Evolutionary conservation across 192 early-diverging fungal species (phyloP).

Genomic region (Spinellus fusiger): DNA sequence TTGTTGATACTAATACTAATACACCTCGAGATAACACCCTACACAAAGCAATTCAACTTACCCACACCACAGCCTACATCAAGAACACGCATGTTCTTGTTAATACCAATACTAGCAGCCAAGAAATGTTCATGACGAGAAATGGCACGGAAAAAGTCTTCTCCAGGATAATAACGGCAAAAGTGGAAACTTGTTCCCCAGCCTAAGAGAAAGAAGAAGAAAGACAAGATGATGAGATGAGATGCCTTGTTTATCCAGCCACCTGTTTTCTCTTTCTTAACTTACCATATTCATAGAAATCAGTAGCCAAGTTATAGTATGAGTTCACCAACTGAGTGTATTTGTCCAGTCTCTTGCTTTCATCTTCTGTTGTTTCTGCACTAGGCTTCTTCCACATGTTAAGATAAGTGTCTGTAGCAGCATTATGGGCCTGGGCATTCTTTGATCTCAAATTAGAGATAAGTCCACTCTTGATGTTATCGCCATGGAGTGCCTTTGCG

Average conservation of each 20-base stretch:
- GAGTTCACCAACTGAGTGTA: conserved; percentile 74
- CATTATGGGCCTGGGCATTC: conserved; percentile 60
- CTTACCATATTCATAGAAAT: conserved; percentile 70
- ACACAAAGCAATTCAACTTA: conserved; percentile 20
- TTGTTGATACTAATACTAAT: too few relatives aligned
- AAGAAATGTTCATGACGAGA: conserved; percentile 89
- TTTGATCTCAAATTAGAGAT: conserved; percentile 51
- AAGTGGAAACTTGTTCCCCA: conserved; percentile 96
- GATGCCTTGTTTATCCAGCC: neutral
- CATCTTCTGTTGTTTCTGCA: conserved; percentile 49
- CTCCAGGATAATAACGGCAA: conserved; percentile 70
- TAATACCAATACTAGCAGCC: conserved; percentile 66
- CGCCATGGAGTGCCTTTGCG: conserved; percentile 48
- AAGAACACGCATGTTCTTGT: conserved; percentile 65
- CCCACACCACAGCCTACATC: conserved; percentile 97
- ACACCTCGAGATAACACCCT: too few relatives aligned
- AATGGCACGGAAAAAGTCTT: conserved; percentile 75
- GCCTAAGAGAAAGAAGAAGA: conserved; percentile 39
- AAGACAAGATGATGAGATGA: neutral
- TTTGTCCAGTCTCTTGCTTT: conserved; percentile 48
- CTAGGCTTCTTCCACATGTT: conserved; percentile 60
- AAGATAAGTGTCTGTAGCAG: conserved; percentile 65
- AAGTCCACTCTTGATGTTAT: conserved; percentile 34
- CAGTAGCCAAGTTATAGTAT: conserved; percentile 78
- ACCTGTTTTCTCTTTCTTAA: neutral